Evolutionary conservation across 148 eudicot genomes (phyloP).

Genomic region (Rhododendron ovatum): DNA sequence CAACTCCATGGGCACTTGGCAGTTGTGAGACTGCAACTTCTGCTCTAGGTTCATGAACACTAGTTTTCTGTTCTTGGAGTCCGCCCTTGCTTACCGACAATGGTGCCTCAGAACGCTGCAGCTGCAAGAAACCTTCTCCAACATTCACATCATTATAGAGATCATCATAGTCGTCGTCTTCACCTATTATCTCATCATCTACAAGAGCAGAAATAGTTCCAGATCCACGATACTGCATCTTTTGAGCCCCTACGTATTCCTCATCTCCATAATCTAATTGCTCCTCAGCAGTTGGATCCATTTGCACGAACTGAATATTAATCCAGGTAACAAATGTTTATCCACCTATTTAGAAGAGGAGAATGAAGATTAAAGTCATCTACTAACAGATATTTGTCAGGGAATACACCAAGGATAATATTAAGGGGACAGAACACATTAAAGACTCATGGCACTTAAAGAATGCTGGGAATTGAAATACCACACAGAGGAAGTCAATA

Average conservation of each 20-base stretch:
- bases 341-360: constrained; percentile 18
- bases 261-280: constrained; percentile 72
- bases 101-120: constrained; percentile 59
- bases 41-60: constrained; percentile 40
- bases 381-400: background rate
- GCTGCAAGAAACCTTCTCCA: constrained; percentile 71
- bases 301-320: constrained; percentile 20
- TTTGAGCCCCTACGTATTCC: constrained; percentile 56
- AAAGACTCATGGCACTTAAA: background rate
- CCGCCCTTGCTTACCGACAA: constrained; percentile 35
- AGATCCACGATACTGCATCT: constrained; percentile 65
- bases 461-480: background rate
- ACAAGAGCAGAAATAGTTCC: constrained; percentile 88
- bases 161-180: constrained; percentile 89
- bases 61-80: constrained; percentile 43
- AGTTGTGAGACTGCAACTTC: constrained; percentile 29
- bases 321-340: background rate
- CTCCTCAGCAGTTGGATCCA: constrained; percentile 62
- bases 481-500: background rate
- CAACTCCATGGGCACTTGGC: constrained; percentile 28
- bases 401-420: background rate
- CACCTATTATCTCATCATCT: constrained; percentile 74
- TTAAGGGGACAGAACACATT: background rate
- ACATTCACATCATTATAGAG: constrained; percentile 89
- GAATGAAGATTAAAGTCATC: background rate